Base-by-base conservation (phyloP, 805 yeast species). In the Saccharomyces paradoxus region DNA sequence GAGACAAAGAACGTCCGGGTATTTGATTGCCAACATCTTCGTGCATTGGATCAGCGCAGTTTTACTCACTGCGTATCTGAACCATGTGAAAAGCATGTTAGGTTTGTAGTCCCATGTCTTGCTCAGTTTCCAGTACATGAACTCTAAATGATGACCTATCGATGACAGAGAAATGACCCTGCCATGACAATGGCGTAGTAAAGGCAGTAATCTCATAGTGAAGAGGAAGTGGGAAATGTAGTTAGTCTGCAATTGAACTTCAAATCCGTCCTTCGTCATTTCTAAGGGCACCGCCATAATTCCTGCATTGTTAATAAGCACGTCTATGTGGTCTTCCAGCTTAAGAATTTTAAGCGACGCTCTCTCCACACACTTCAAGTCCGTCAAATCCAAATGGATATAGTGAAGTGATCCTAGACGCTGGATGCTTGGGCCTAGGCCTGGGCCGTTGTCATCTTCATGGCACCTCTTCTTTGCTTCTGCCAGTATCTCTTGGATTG, bases 231-330 rank as follows among this genome's bases (percentile, higher is more conserved):
- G 95, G 0, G 94, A 79, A 12, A 89, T 71, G 65, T 83, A 89
- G 65, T 87, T 87, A 1, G 90, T 83, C 63, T 87, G 96, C 55
- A 87, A 71, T 64, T 88, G 96, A 14, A 86, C 76, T 67, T 89
- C 96, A 66, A 86, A 87, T 3, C 81, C 82, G 61, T 86, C 89
- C 37, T 73, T 76, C 0, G 96, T 86, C 31, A 75, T 60, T 22
- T 78, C 73, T 66, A 74, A 82, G 0, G 95, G 92, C n/a, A 83
- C 74, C 14, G 86, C 90, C 82, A 86, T 84, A 4, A 85, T 81
- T 1, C 95, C 94, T 1, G 96, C 91, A 67, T 88, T 89, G 61
- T 87, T 81, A 48, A 89, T 77, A 32, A 89, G 73, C 24, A 88
- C 68, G 66, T 87, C 83, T 30, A 89, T 66, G 21, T 71, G 63